Evolutionary conservation across 2,329 filamentous ascomycete species (phyloP).

Genomic region (Meredithiella fracta): DNA sequence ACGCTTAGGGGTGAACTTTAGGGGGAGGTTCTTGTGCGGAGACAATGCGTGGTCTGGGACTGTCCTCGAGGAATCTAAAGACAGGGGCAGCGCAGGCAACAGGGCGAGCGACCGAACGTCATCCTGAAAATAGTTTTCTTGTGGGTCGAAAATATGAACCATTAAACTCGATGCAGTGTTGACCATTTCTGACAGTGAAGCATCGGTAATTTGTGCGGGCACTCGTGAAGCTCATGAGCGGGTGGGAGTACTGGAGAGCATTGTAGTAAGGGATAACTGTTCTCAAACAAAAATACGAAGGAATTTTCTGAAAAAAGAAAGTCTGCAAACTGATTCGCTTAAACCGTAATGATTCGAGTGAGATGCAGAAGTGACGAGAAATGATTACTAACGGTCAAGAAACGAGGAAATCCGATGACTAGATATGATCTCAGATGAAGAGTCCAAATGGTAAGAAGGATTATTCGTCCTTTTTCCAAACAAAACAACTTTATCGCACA

Average conservation of each 20-base stretch:
- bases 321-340: neutral
- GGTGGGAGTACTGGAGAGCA: neutral
- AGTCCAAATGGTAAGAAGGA: no score
- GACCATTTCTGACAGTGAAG: neutral
- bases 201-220: neutral
- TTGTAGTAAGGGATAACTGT: neutral
- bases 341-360: no score
- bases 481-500: no score
- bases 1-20: constrained; percentile 7
- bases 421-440: no score
- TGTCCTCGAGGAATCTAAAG: neutral
- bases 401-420: no score
- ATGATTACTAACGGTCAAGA: no score
- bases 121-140: neutral
- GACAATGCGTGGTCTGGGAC: neutral
- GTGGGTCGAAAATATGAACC: neutral
- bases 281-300: neutral
- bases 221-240: neutral
- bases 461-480: no score
- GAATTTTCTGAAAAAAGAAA: neutral
- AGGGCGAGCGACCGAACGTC: neutral
- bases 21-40: constrained; percentile 5
- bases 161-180: neutral
- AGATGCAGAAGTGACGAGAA: no score
- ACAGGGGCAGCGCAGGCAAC: constrained; percentile 2